phyloP scores from a whole-genome alignment of 139 green algal genomes.

The Nannochloris sp. region DNA sequence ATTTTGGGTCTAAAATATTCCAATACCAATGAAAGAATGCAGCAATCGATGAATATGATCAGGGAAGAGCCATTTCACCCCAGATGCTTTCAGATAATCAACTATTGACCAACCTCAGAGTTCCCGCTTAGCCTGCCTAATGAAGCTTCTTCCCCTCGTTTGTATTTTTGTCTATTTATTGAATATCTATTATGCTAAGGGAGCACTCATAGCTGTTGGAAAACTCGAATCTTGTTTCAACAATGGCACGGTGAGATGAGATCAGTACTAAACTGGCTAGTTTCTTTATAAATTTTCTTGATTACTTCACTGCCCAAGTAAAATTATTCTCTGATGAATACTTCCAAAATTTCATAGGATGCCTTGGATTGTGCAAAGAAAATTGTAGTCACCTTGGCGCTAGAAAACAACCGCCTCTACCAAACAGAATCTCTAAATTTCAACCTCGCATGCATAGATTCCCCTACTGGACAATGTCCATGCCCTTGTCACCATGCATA shows the following conservation, averaged over 20 bases:
- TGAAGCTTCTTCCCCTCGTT: too few species aligned
- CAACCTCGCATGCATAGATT: slow-evolving; percentile 53
- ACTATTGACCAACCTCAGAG: too few species aligned
- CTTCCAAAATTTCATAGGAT: background rate
- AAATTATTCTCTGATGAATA: background rate
- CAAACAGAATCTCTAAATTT: slow-evolving; percentile 50
- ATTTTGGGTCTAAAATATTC: too few species aligned
- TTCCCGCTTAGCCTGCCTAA: too few species aligned
- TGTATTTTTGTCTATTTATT: too few species aligned
- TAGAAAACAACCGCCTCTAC: slow-evolving; percentile 40
- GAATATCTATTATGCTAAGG: background rate
- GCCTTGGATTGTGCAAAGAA: slow-evolving; percentile 48
- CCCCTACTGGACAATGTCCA: slow-evolving; percentile 48
- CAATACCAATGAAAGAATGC: too few species aligned
- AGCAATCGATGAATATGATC: too few species aligned
- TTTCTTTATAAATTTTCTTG: background rate
- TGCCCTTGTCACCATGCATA: slow-evolving; percentile 66
- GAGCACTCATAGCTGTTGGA: slow-evolving; percentile 34
- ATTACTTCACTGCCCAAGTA: background rate
- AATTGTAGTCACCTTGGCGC: slow-evolving; percentile 52
- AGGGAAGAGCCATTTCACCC: too few species aligned
- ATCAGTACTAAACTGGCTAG: background rate
- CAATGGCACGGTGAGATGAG: slow-evolving; percentile 31
- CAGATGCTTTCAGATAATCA: too few species aligned
- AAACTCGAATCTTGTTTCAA: slow-evolving; percentile 47